Base-by-base conservation (phyloP, 768 basidiomycete genomes). In the Podaxis sp. region DNA sequence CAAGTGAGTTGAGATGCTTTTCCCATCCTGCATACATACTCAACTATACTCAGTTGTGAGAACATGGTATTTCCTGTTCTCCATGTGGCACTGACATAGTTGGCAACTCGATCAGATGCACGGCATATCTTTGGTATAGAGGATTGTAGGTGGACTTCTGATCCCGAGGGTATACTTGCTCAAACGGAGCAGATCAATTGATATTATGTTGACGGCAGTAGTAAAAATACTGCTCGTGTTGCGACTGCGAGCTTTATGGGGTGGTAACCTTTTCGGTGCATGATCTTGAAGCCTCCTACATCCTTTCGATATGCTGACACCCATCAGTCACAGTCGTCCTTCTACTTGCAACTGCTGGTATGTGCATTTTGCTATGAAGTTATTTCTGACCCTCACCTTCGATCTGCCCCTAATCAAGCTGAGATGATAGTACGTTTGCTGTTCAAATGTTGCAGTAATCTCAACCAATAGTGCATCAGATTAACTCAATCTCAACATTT, bases 161-260 rank as follows among this genome's bases (percentile, higher is more conserved):
- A 22, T 55, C 17, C 22, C 36, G 13, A 13, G 19, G 9, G 13
- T 39, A 3, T 24, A 3, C 17, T n/a, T 19, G 8, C 33, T 38
- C 3, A 40, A 39, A 9, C 9, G 39, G 11, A 15, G 54, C n/a
- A 56, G 54, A 22, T 40, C 54, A 11, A 42, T 56, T 26, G 54
- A 56, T 19, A 22, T 39, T 22, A 24, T 56, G 19, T 26, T 59
- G 26, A 48, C 48, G 15, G 46, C n/a, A 13, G 42, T 49, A n/a
- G 19, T 59, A 11, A 59, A 59, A 17, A 30, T 49, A 13, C 22
- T 59, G 2, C 33, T 59, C 4, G 57, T 59, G 3, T 24, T 59
- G 17, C 22, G 46, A 17, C 22, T 59, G 17, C 44, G 48, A 9
- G 57, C 57, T 33, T n/a, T 59, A 30, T 59, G 57, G 57, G 33